Conservation (phyloP, 2,329 filamentous ascomycete genomes). For the Xylariales sp. region DNA sequence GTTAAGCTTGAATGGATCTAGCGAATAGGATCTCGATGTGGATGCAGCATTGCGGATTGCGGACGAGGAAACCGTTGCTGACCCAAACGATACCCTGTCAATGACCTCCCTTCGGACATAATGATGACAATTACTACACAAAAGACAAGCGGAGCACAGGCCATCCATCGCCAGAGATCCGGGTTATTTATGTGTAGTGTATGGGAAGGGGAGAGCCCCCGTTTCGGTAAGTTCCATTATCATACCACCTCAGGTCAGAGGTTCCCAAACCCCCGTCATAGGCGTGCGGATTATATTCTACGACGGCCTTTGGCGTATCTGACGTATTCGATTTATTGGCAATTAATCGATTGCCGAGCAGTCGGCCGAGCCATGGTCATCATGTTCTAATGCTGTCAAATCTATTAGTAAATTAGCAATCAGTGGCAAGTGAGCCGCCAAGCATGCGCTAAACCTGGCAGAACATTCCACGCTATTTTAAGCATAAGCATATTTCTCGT, state of each 20-base stretch:
- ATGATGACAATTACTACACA: constrained; percentile 36
- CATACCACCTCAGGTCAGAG: constrained; percentile 11
- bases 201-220: constrained; percentile 8
- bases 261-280: constrained; percentile 5
- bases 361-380: constrained; percentile 16
- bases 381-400: constrained; percentile 28
- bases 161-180: constrained; percentile 7
- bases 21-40: constrained; percentile 32
- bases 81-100: constrained; percentile 23
- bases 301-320: too few species aligned
- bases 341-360: neutral
- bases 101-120: neutral
- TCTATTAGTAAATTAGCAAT: constrained; percentile 33
- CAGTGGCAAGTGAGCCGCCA: constrained; percentile 31
- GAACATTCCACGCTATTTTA: constrained; percentile 36
- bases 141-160: constrained; percentile 17
- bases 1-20: constrained; percentile 35
- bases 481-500: constrained; percentile 31
- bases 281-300: neutral
- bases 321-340: neutral
- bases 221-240: constrained; percentile 29
- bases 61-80: constrained; percentile 29
- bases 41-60: constrained; percentile 29
- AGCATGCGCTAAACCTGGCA: constrained; percentile 26
- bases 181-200: constrained; percentile 9